Conservation (phyloP, 345 rosid genomes). For the Pistacia atlantica region DNA sequence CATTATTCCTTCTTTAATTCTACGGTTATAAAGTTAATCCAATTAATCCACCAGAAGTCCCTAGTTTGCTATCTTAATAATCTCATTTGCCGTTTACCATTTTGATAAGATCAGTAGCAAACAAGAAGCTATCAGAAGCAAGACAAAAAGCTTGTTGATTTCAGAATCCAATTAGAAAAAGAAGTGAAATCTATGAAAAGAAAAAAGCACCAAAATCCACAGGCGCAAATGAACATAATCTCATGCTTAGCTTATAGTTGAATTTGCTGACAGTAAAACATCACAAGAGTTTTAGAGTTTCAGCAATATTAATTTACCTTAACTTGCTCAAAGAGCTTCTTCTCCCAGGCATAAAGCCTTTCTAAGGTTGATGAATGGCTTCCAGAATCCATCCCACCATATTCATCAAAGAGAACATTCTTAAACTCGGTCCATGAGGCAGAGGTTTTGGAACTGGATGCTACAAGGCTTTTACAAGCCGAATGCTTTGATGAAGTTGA, state of each 20-base stretch:
- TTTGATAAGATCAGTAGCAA: too few species aligned
- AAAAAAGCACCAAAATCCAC: neutral
- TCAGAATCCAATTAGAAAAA: too few species aligned
- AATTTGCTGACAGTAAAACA: neutral
- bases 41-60: too few species aligned
- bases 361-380: slow-evolving; percentile 70
- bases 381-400: slow-evolving; percentile 74
- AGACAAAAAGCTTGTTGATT: too few species aligned
- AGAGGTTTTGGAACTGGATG: slow-evolving; percentile 54
- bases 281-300: neutral
- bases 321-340: slow-evolving; percentile 74
- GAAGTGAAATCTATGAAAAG: neutral
- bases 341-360: slow-evolving; percentile 75
- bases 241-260: neutral
- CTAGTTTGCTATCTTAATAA: too few species aligned
- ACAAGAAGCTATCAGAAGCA: too few species aligned
- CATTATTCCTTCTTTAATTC: too few species aligned
- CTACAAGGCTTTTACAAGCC: slow-evolving; percentile 68
- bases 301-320: slow-evolving; percentile 41
- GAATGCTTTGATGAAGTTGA: slow-evolving; percentile 51
- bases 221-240: too few species aligned
- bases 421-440: slow-evolving; percentile 54
- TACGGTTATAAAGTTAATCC: too few species aligned
- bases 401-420: slow-evolving; percentile 65
- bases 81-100: too few species aligned